phyloP scores from a whole-genome alignment of 768 basidiomycete species.

The Lactifluus rugatus region DNA sequence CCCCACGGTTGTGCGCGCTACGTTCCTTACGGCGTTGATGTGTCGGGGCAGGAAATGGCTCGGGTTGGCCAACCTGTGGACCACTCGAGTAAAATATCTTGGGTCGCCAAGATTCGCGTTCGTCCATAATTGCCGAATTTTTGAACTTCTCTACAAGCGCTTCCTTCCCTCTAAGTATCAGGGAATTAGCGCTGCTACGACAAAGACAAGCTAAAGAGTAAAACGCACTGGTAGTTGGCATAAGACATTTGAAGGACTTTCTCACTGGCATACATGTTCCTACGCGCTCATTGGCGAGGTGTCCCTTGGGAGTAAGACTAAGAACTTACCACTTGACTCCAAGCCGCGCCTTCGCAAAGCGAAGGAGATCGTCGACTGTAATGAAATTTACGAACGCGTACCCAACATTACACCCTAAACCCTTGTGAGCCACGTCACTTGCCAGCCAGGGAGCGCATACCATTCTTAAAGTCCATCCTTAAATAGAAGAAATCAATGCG shows the following conservation, averaged over 20 bases:
- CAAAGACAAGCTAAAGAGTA: neutral
- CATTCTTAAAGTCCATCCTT: constrained; percentile 78
- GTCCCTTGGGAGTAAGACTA: neutral
- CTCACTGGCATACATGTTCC: constrained; percentile 90
- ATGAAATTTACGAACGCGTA: constrained; percentile 91
- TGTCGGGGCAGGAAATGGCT: constrained; percentile 77
- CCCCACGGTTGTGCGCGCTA: constrained; percentile 69
- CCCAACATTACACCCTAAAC: constrained; percentile 62
- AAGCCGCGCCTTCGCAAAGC: constrained; percentile 62
- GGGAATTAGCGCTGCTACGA: neutral
- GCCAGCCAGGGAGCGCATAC: constrained; percentile 29
- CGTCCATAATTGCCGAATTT: constrained; percentile 86
- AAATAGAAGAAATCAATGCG: constrained; percentile 82
- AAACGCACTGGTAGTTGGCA: constrained; percentile 82
- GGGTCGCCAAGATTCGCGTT: constrained; percentile 71
- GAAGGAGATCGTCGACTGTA: constrained; percentile 60
- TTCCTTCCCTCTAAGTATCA: constrained; percentile 62
- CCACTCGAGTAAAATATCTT: constrained; percentile 79
- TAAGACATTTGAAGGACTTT: constrained; percentile 89
- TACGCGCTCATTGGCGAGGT: constrained; percentile 23
- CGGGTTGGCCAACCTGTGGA: constrained; percentile 58
- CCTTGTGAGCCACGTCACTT: neutral
- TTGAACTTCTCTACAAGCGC: constrained; percentile 88
- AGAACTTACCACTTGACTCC: constrained; percentile 71
- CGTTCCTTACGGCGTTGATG: constrained; percentile 75